These are phyloP conservation scores for Polygonum maritimum DNA, from an alignment of 148 eudicot species.

Conservation along the genomic window DNA sequence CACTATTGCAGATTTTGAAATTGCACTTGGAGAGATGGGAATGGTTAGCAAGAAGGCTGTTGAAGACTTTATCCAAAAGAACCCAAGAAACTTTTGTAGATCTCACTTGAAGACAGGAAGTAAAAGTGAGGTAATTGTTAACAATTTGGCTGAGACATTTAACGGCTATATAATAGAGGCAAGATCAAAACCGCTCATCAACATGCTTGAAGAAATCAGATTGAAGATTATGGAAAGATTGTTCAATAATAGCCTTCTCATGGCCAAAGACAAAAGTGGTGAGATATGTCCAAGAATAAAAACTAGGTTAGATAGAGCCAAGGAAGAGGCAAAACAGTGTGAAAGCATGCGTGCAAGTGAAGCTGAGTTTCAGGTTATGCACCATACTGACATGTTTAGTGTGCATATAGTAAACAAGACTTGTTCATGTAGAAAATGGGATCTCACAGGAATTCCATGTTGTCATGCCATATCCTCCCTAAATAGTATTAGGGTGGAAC, in stretches of 20 bases:
- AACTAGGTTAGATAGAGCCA: not conserved
- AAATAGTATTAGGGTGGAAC: not conserved
- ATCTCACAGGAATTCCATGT: not conserved
- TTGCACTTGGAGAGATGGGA: no score
- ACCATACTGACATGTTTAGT: not conserved
- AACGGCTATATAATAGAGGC: no score
- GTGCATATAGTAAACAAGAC: not conserved
- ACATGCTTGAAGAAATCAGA: no score
- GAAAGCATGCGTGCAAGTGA: not conserved
- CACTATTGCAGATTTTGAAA: no score
- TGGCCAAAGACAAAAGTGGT: not conserved
- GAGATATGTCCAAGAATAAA: not conserved
- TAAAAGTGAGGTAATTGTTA: no score
- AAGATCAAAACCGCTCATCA: no score
- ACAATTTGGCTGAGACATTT: no score
- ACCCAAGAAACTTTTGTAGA: no score
- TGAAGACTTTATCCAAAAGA: no score
- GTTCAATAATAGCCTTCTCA: not conserved
- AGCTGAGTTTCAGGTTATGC: not conserved
- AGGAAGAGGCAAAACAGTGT: not conserved
- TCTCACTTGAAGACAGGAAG: no score
- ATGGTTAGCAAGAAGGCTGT: no score
- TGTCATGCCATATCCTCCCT: not conserved
- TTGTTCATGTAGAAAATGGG: not conserved
- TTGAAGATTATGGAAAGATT: no score